Percentiles rank a stretch among this genome's conserved stretches.
phyloP scores from a whole-genome alignment of 768 basidiomycete genomes.

The Myochromella boudieri region DNA sequence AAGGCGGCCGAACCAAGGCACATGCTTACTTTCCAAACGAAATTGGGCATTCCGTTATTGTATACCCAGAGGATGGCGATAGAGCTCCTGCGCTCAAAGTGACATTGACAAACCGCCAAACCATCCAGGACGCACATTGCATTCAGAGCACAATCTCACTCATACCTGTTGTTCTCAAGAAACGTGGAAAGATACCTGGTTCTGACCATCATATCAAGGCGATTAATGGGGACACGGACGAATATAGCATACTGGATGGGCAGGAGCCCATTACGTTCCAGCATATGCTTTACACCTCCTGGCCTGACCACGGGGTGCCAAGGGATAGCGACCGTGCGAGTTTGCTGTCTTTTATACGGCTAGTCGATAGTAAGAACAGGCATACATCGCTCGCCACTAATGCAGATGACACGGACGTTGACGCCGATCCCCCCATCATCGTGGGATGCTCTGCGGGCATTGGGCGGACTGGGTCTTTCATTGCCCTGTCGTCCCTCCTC shows the following conservation, averaged over 20 bases:
- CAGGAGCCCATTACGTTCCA: conserved; percentile 51
- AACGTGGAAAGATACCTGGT: conserved; percentile 1
- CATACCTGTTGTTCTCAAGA: conserved; percentile 29
- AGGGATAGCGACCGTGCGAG: conserved; percentile 54
- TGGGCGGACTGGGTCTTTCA: conserved; percentile 85
- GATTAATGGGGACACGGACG: neutral
- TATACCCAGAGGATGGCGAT: conserved; percentile 45
- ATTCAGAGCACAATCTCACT: conserved; percentile 62
- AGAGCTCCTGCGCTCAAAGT: conserved; percentile 49
- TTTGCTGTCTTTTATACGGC: conserved; percentile 58
- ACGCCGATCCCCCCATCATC: conserved; percentile 75
- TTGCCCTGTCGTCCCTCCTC: conserved; percentile 77
- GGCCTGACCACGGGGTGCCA: conserved; percentile 90
- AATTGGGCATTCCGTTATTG: conserved; percentile 51
- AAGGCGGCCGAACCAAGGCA: conserved; percentile 71
- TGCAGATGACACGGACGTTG: conserved; percentile 26
- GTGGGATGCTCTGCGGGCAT: conserved; percentile 87
- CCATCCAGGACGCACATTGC: conserved; percentile 58
- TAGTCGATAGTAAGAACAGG: conserved; percentile 66
- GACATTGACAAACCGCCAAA: conserved; percentile 47
- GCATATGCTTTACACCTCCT: conserved; percentile 72
- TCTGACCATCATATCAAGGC: conserved; percentile 9
- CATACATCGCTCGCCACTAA: conserved; percentile 32
- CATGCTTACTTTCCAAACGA: conserved; percentile 71
- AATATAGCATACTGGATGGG: conserved; percentile 15